Evolutionary conservation across 2,329 filamentous ascomycete species (phyloP).

Genomic region (Fusarium sterilihyphosum): DNA sequence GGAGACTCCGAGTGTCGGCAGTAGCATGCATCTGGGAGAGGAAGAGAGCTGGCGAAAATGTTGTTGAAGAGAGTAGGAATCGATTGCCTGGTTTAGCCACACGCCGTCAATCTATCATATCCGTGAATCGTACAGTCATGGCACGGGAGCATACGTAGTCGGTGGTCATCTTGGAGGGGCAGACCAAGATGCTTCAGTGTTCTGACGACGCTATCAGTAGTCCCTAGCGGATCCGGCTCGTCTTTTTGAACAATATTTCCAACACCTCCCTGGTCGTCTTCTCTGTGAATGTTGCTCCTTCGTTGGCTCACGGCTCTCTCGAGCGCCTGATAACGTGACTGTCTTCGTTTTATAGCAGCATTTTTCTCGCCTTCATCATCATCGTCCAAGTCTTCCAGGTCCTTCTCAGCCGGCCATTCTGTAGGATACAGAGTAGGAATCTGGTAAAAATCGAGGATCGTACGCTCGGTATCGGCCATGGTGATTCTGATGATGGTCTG

Average conservation of each 20-base stretch:
- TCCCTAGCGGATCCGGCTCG: slow-evolving; percentile 92
- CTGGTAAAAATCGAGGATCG: slow-evolving; percentile 89
- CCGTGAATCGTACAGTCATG: slow-evolving; percentile 5
- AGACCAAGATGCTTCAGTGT: slow-evolving; percentile 80
- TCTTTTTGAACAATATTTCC: slow-evolving; percentile 88
- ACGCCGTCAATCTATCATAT: slow-evolving; percentile 26
- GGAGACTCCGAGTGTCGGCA: slow-evolving; percentile 82
- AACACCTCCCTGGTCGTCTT: slow-evolving; percentile 72
- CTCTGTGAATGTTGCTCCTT: slow-evolving; percentile 72
- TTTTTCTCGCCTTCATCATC: slow-evolving; percentile 65
- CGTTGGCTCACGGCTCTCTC: slow-evolving; percentile 77
- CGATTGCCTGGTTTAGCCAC: slow-evolving; percentile 72
- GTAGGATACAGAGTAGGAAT: slow-evolving; percentile 80
- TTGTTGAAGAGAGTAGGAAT: slow-evolving; percentile 94
- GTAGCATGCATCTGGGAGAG: slow-evolving; percentile 90
- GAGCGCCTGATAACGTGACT: slow-evolving; percentile 85
- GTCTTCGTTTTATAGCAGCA: slow-evolving; percentile 65
- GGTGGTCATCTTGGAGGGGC: slow-evolving; percentile 83
- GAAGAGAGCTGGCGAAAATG: slow-evolving; percentile 92
- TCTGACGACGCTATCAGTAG: slow-evolving; percentile 84
- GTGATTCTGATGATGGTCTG: slow-evolving; percentile 33
- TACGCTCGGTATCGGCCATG: slow-evolving; percentile 78
- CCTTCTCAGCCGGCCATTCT: slow-evolving; percentile 87
- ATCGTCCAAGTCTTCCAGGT: slow-evolving; percentile 70
- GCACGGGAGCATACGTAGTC: slow-evolving; percentile 68